phyloP scores from a whole-genome alignment of 331 rosid species.

The Malus hybrid region DNA sequence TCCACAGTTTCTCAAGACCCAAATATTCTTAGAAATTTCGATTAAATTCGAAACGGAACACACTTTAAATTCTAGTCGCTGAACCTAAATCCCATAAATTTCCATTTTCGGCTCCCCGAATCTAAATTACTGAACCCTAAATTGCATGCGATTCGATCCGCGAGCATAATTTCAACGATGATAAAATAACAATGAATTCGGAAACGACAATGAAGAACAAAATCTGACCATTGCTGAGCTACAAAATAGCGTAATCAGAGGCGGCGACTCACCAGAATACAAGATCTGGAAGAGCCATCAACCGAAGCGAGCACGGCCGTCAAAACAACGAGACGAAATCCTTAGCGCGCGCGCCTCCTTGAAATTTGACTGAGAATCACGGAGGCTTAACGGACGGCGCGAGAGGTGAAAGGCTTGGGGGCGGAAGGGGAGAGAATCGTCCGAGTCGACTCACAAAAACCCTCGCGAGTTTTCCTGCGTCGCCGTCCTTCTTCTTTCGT shows the following conservation, averaged over 20 bases:
- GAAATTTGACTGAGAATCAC: not conserved
- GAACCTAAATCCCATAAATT: not conserved
- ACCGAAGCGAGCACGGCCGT: not conserved
- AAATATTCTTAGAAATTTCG: not conserved
- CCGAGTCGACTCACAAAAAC: constrained; percentile 43
- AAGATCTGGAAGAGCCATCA: constrained; percentile 35
- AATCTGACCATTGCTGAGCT: not conserved
- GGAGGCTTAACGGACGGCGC: not conserved
- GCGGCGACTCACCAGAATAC: constrained; percentile 41
- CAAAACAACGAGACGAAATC: not conserved
- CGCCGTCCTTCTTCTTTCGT: not conserved
- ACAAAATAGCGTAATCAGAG: constrained; percentile 1
- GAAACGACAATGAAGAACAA: not conserved
- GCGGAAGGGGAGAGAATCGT: constrained; percentile 15
- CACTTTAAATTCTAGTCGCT: not conserved
- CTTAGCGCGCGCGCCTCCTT: not conserved
- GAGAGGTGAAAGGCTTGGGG: not conserved
- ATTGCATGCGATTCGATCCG: not conserved
- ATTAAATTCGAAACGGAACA: not conserved
- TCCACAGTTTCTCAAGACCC: not conserved
- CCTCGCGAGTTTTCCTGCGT: not conserved
- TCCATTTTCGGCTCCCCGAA: not conserved
- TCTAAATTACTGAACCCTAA: not conserved
- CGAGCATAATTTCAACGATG: not conserved
- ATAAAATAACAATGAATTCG: not conserved